phyloP scores from a whole-genome alignment of 306 rosid species.

The Malus sieversii region DNA sequence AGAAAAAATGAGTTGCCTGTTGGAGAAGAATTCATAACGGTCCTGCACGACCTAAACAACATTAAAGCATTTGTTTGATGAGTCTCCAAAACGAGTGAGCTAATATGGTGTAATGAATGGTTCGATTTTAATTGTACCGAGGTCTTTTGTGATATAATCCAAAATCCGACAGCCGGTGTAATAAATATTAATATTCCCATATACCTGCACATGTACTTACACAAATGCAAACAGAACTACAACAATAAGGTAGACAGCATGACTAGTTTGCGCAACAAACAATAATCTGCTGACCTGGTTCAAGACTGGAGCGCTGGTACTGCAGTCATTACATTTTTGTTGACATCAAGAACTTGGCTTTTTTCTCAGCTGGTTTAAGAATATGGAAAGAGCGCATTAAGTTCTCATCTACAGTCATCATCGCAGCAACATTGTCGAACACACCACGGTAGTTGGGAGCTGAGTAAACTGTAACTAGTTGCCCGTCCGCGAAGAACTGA shows the following conservation, averaged over 20 bases:
- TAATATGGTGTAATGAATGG: too few species aligned
- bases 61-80: slow-evolving; percentile 10
- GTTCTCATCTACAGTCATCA: slow-evolving; percentile 85
- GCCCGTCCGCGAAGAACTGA: slow-evolving; percentile 79
- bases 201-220: background rate
- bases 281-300: slow-evolving; percentile 39
- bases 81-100: slow-evolving; percentile 12
- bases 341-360: slow-evolving; percentile 41
- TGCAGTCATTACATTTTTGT: slow-evolving; percentile 42
- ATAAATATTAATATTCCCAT: background rate
- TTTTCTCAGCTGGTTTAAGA: slow-evolving; percentile 83
- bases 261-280: slow-evolving; percentile 7
- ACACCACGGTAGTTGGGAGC: slow-evolving; percentile 88
- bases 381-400: slow-evolving; percentile 90
- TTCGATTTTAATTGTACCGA: too few species aligned
- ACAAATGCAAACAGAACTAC: background rate
- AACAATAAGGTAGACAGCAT: background rate
- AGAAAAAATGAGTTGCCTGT: slow-evolving; percentile 41
- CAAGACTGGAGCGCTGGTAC: slow-evolving; percentile 15
- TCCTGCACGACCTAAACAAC: slow-evolving; percentile 74
- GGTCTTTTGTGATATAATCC: too few species aligned
- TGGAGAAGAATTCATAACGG: slow-evolving; percentile 85
- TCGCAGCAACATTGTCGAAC: slow-evolving; percentile 87
- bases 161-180: background rate
- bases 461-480: slow-evolving; percentile 77